Conservation (phyloP, 192 early-diverging fungal species). For the Chytriomyces hyalinus region DNA sequence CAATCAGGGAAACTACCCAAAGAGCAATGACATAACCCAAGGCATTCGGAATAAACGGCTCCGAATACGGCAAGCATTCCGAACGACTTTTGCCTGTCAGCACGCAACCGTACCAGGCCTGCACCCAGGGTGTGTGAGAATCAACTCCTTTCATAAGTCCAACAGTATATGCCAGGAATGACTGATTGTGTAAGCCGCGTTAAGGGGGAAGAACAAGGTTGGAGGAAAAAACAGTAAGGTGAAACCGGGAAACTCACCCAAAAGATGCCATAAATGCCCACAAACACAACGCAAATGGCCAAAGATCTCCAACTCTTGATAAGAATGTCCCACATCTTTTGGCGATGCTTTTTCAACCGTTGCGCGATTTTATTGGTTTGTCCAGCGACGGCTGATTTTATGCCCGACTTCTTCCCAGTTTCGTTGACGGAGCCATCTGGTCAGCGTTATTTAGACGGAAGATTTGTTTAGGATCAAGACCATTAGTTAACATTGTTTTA, state of each 20-base stretch:
- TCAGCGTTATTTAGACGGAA: no score
- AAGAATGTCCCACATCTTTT: conserved; percentile 16
- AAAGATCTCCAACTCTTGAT: conserved; percentile 23
- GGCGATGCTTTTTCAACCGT: neutral
- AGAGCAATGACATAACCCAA: neutral
- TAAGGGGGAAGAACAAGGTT: no score
- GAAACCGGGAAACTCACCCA: no score
- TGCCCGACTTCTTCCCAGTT: no score
- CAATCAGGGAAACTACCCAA: neutral
- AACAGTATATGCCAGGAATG: neutral
- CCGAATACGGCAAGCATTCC: neutral
- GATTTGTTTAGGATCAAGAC: no score
- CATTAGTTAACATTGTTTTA: no score
- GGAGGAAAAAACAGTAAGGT: no score
- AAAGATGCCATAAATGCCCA: no score
- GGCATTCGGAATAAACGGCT: neutral
- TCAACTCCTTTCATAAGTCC: neutral
- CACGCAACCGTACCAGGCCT: neutral
- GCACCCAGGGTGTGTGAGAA: neutral
- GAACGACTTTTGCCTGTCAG: neutral
- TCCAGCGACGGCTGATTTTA: neutral
- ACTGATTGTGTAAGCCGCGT: no score
- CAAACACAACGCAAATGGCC: neutral
- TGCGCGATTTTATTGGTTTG: neutral
- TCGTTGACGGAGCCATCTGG: no score